phyloP scores from a whole-genome alignment of 257 asterid species.

The Petunia axillaris region DNA sequence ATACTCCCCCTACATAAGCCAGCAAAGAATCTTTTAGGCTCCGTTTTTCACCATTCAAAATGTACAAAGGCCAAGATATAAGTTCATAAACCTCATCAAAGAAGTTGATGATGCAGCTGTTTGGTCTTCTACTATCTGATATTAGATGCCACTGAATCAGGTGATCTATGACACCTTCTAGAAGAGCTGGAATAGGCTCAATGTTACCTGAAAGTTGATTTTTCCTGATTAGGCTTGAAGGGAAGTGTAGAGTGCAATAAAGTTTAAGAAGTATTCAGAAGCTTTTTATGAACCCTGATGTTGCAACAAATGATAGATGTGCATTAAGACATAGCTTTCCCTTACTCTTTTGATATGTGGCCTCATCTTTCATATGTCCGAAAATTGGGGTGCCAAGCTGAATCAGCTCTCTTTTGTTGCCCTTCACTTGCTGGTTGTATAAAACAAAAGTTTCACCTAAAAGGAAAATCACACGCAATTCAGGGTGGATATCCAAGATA shows the following conservation, averaged over 20 bases:
- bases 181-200: conserved; percentile 90
- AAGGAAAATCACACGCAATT: not conserved
- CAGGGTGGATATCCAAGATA: conserved; percentile 20
- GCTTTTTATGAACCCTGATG: not conserved
- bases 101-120: conserved; percentile 93
- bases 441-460: conserved; percentile 92
- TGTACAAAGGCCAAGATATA: not conserved
- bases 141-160: conserved; percentile 87
- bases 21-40: not conserved
- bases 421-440: conserved; percentile 85
- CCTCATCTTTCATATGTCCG: conserved; percentile 65
- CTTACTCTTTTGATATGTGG: conserved; percentile 61
- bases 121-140: conserved; percentile 75
- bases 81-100: conserved; percentile 73
- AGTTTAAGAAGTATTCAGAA: not conserved
- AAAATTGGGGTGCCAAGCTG: conserved; percentile 95
- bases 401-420: conserved; percentile 94
- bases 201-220: conserved; percentile 51
- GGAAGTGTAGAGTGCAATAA: not conserved
- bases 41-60: not conserved
- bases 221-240: not conserved
- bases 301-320: conserved; percentile 5
- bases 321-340: not conserved
- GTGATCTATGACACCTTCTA: conserved; percentile 74
- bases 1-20: conserved; percentile 68